Base-by-base conservation (phyloP, 2,329 filamentous ascomycete species). In the Aspergillus sclerotialis region DNA sequence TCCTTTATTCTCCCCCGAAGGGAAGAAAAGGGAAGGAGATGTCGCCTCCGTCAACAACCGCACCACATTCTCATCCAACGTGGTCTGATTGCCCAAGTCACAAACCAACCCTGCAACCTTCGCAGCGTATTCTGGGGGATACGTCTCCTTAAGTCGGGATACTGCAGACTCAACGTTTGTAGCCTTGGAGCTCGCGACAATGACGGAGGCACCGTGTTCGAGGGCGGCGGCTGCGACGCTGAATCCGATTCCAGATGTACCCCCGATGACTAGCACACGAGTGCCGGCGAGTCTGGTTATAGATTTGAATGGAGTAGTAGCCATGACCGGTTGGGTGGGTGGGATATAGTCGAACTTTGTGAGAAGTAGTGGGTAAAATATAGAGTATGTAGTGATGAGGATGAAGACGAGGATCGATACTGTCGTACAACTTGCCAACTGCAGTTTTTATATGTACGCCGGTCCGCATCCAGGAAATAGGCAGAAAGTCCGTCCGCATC, bases 221-320 rank as follows among this genome's bases (percentile, higher is more conserved):
- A 75, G 49, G 28, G 56, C 55, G 3, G 67, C 68, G 63, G 73
- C 67, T 34, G 72, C 72, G 7, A 70, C 65, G 37, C 52, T 56
- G 47, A 64, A 74, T 25, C 73, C 73, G 26, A 76, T 67, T 35
- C 73, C 73, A 28, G 64, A 61, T 28, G 67, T 69, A 25, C 70
- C 72, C 13, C 73, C 73, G 15, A 75, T 58, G 42, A 76, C 54
- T 35, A 76, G 61, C 35, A 76, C 55, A 21, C 63, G 65, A 17
- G 58, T 52, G 43, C 52, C 55, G 12, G 55, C 41, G 19, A 75
- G 68, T 49, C 72, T 74, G 46, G 59, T 58, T 12, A 39, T 45
- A 17, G 49, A 55, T 43, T 48, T 50, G 23, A 32, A 28, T 28
- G 11, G 9, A 4, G 23, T 9, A 4, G 4, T 24, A 8, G n/a